These are phyloP conservation scores for Fagopyrum homotropicum DNA, from an alignment of 148 eudicot genomes.

Conservation along the genomic window DNA sequence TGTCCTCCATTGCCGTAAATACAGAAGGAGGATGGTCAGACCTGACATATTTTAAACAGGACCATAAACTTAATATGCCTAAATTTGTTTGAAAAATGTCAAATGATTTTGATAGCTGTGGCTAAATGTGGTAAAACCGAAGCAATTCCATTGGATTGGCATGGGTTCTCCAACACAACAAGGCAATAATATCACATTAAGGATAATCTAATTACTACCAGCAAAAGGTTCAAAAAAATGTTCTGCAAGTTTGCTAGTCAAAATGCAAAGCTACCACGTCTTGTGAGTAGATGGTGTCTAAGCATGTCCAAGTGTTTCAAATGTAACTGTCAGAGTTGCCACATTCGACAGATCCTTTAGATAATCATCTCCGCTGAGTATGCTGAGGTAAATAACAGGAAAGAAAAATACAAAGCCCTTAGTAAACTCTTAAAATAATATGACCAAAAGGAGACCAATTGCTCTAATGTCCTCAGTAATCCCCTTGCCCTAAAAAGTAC, in stretches of 20 bases:
- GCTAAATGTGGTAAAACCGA: background rate
- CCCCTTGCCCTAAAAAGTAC: background rate
- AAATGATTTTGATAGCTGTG: background rate
- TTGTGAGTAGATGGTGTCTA: background rate
- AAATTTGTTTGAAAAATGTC: background rate
- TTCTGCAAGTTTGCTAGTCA: background rate
- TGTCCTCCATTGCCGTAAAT: conserved; percentile 49
- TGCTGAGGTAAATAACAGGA: background rate
- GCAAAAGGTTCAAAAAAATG: background rate
- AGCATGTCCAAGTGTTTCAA: background rate
- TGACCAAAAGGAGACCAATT: background rate
- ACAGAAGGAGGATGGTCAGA: conserved; percentile 47
- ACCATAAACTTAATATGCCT: background rate
- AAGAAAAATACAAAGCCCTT: background rate
- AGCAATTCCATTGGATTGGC: background rate
- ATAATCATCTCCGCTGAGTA: background rate
- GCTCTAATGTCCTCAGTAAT: background rate
- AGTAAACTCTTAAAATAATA: background rate
- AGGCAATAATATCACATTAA: background rate
- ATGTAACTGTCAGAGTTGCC: conserved; percentile 2
- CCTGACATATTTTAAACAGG: conserved; percentile 24
- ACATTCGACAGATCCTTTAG: background rate
- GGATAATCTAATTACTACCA: background rate
- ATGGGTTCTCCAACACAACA: background rate
- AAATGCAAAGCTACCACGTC: background rate